These are phyloP conservation scores for Stachybotrys echinatus DNA, from an alignment of 2,329 filamentous ascomycete species.

Conservation along the genomic window DNA sequence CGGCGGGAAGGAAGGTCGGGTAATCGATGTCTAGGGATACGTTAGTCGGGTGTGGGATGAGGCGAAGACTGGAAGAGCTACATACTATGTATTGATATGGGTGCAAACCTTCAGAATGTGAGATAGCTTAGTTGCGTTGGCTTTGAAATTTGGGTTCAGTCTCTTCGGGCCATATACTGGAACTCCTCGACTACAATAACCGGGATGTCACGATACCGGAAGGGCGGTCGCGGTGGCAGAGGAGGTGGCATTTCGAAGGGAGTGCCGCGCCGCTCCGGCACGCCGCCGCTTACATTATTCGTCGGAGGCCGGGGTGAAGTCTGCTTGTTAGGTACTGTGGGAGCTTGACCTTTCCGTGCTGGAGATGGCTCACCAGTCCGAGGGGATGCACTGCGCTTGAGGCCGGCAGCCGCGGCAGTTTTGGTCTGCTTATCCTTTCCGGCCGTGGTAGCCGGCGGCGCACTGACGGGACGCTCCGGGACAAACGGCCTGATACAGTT, in stretches of 20 bases:
- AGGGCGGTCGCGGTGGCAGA: conserved; percentile 18
- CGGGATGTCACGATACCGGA: conserved; percentile 18
- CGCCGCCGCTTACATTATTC: neutral
- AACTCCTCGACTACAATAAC: conserved; percentile 22
- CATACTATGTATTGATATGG: too few species aligned
- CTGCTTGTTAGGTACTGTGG: conserved; percentile 9
- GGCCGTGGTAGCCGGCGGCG: conserved; percentile 5
- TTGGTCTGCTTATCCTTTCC: neutral
- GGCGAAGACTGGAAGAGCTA: neutral
- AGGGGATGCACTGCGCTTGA: conserved; percentile 2
- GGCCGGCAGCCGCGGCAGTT: neutral
- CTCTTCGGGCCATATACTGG: conserved; percentile 1
- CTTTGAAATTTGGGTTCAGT: neutral
- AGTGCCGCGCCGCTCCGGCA: neutral
- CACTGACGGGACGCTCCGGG: conserved; percentile 12
- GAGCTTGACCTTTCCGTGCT: conserved; percentile 12
- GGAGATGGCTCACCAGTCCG: conserved; percentile 17
- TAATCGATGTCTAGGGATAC: neutral
- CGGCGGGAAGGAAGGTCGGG: conserved; percentile 2
- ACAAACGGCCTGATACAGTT: conserved; percentile 31
- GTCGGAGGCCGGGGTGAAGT: conserved; percentile 6
- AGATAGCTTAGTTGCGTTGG: too few species aligned
- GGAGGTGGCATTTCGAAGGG: conserved; percentile 9
- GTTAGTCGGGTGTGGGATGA: neutral
- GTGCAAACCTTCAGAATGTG: too few species aligned